phyloP scores from a whole-genome alignment of 1,139 yeast genomes.

The Magnusiomyces suaveolens region DNA sequence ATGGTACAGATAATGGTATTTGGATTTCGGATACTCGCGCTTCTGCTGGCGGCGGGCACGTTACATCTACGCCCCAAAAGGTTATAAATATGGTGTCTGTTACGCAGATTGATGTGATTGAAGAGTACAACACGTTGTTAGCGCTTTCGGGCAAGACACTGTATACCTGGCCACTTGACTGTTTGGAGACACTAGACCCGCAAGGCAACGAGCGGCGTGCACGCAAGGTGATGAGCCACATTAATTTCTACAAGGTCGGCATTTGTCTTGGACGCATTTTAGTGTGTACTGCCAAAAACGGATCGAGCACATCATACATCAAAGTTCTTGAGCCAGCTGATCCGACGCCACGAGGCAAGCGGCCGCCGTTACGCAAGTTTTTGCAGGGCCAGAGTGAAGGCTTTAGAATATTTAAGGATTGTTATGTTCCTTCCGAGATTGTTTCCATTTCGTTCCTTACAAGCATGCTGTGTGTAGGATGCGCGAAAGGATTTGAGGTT shows the following conservation, averaged over 20 bases:
- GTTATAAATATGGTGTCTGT: constrained; percentile 69
- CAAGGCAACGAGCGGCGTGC: constrained; percentile 64
- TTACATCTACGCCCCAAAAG: constrained; percentile 66
- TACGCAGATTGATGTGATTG: constrained; percentile 83
- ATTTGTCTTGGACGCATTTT: constrained; percentile 81
- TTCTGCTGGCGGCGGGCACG: constrained; percentile 36
- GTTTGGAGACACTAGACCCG: constrained; percentile 49
- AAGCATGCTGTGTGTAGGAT: constrained; percentile 84
- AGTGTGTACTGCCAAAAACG: constrained; percentile 81
- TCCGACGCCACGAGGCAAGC: constrained; percentile 34
- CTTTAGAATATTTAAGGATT: constrained; percentile 68
- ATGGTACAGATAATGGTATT: constrained; percentile 88
- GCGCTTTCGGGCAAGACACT: constrained; percentile 75
- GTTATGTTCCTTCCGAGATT: constrained; percentile 77
- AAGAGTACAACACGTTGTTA: constrained; percentile 77
- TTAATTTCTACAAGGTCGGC: constrained; percentile 83
- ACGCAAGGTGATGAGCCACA: constrained; percentile 73
- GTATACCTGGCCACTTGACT: constrained; percentile 76
- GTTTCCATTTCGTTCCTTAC: constrained; percentile 84
- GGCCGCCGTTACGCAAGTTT: constrained; percentile 42
- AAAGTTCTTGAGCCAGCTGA: constrained; percentile 81
- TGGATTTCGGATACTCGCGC: constrained; percentile 51
- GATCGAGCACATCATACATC: constrained; percentile 61
- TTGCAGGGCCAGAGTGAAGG: constrained; percentile 37
- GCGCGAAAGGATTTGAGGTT: constrained; percentile 93